These are phyloP conservation scores for Kalanchoe fedtschenkoi DNA, from an alignment of 164 flowering plant species.

Conservation along the genomic window DNA sequence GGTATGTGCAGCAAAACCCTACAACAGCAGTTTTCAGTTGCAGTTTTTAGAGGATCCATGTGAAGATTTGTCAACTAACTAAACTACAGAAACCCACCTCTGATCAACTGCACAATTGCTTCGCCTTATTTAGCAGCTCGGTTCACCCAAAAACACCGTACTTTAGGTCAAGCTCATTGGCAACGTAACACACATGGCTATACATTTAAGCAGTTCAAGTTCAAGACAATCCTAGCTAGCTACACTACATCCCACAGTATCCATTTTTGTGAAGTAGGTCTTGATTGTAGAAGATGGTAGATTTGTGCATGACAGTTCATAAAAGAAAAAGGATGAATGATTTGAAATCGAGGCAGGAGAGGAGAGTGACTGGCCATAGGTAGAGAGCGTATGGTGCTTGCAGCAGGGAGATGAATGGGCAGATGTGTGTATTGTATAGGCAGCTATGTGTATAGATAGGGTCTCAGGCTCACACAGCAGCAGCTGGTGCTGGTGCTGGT, in stretches of 20 bases:
- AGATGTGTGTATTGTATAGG: background rate
- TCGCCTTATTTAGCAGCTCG: background rate
- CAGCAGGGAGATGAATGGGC: background rate
- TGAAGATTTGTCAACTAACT: background rate
- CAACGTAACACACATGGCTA: too few species aligned
- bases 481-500: background rate
- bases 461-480: constrained; percentile 1
- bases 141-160: background rate
- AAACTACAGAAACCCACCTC: background rate
- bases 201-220: too few species aligned
- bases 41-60: background rate
- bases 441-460: background rate
- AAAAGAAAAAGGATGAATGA: background rate
- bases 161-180: background rate
- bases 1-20: background rate
- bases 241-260: too few species aligned
- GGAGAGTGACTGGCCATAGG: background rate
- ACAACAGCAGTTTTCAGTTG: background rate
- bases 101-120: background rate
- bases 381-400: background rate
- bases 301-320: too few species aligned
- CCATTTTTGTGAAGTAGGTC: too few species aligned
- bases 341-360: background rate
- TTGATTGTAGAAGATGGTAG: too few species aligned
- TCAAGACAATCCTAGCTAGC: too few species aligned